A percentile compares a stretch with the other conserved stretches of the same genome.
Conservation (phyloP, 2,329 filamentous ascomycete species). For the Aquanectria penicillioides region DNA sequence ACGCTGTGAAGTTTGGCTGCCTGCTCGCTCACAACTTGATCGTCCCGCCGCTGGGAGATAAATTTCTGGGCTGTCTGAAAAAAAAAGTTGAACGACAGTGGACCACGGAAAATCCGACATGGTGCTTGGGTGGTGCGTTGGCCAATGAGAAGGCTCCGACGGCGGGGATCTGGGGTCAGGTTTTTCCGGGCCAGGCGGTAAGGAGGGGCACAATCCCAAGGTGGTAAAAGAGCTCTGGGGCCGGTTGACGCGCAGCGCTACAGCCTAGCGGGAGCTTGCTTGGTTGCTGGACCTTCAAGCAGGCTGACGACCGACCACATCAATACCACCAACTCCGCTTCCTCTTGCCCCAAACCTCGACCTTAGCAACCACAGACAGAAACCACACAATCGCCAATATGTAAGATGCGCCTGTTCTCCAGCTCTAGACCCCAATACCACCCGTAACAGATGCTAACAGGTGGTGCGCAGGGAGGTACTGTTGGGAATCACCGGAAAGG, state of each 20-base stretch:
- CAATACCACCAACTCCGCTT: slow-evolving; percentile 32
- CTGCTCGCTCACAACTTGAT: slow-evolving; percentile 38
- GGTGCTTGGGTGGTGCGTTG: not conserved
- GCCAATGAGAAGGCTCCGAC: slow-evolving; percentile 37
- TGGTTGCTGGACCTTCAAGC: slow-evolving; percentile 36
- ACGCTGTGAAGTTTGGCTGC: slow-evolving; percentile 37
- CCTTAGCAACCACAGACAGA: slow-evolving; percentile 28
- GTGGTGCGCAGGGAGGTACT: slow-evolving; percentile 83
- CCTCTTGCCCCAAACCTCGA: slow-evolving; percentile 22
- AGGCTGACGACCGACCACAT: slow-evolving; percentile 35
- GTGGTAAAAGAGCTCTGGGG: slow-evolving; percentile 34
- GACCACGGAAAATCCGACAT: slow-evolving; percentile 37
- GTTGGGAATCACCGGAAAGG: slow-evolving; percentile 97
- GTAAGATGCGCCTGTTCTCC: slow-evolving; percentile 30
- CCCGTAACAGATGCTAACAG: slow-evolving; percentile 24
- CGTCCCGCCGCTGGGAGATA: slow-evolving; percentile 41
- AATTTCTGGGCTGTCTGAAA: slow-evolving; percentile 45
- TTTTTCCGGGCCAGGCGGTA: slow-evolving; percentile 49
- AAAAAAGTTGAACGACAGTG: slow-evolving; percentile 52
- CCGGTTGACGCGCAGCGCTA: slow-evolving; percentile 51
- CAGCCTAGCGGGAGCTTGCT: slow-evolving; percentile 48
- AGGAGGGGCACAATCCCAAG: slow-evolving; percentile 42
- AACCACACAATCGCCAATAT: slow-evolving; percentile 36
- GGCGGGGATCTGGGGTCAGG: slow-evolving; percentile 32
- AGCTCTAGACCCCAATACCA: slow-evolving; percentile 15